Base-by-base conservation (phyloP, 202 grass and related monocot genomes). In the Brachypodium distachyon region DNA sequence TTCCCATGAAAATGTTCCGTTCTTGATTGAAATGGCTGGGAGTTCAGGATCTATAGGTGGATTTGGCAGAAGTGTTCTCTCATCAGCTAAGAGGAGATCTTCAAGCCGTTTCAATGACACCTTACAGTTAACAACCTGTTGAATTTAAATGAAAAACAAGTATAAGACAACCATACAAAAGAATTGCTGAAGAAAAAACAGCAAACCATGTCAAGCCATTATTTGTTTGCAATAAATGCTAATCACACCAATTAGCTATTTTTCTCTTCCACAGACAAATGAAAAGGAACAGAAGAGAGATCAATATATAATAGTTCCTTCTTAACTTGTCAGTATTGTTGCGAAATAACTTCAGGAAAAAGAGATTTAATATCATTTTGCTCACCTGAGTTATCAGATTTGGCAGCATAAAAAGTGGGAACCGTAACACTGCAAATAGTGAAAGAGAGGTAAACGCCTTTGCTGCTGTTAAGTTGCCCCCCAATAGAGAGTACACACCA, bases 371-470 rank as follows among this genome's bases (percentile, higher is more conserved):
- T 4, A 52, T 21, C 33, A 31, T 70, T 72, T 38, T 55, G 12
- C 83, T 60, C 48, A 99, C 96, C 96, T 99, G 96, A 85, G 96
- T 99, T 79, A 99, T 93, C 77, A 99, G 85, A 90, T 95, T 99
- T 28, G 96, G 96, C 41, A 99, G 87, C 89, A 88, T 89, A 86
- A 89, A 99, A 51, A 99, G 89, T 76, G 96, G 96, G 68, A 99
- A 95, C 87, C 96, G 92, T 67, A 99, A 81, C 57, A 99, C 91
- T 17, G 96, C 54, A 87, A 99, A 99, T 52, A 99, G 76, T 74
- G 96, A 95, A 49, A 99, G 96, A 34, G 96, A 95, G 55, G 96
- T 99, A 84, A 99, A 99, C 43, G 96, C 96, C 80, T 95, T 99
- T 83, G 96, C 87, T 83, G 96, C 91, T 76, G 96, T 99, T 59